phyloP scores from a whole-genome alignment of 106 monocot genomes.

The Phalaenopsis equestris region DNA sequence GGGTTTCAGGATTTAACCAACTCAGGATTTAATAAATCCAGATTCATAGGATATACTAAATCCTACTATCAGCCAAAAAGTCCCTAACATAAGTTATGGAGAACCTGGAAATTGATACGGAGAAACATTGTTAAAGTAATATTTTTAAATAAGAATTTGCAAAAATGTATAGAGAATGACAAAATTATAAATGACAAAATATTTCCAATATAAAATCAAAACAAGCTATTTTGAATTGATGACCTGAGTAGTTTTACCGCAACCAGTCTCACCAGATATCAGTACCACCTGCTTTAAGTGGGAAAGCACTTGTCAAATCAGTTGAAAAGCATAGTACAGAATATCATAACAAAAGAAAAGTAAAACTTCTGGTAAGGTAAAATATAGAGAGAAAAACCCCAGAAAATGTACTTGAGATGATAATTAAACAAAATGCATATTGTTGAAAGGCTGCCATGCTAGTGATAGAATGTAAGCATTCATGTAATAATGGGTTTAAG shows the following conservation, averaged over 20 bases:
- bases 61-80: too few relatives aligned
- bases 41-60: too few relatives aligned
- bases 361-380: background rate
- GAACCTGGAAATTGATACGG: conserved; percentile 1
- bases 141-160: background rate
- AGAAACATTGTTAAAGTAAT: background rate
- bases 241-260: conserved; percentile 99
- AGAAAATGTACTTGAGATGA: background rate
- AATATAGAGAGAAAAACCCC: background rate
- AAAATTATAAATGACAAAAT: background rate
- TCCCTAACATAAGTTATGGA: background rate
- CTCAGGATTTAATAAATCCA: too few relatives aligned
- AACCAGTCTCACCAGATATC: conserved; percentile 94
- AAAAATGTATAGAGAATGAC: background rate
- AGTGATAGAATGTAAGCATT: background rate
- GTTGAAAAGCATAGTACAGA: background rate
- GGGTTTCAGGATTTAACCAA: too few relatives aligned
- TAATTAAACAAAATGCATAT: background rate
- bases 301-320: background rate
- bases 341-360: background rate
- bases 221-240: conserved; percentile 6
- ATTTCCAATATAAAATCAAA: background rate
- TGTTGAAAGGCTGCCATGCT: background rate
- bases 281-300: conserved; percentile 65
- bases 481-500: background rate